phyloP scores from a whole-genome alignment of 768 basidiomycete genomes.

The Flagelloscypha sp. region DNA sequence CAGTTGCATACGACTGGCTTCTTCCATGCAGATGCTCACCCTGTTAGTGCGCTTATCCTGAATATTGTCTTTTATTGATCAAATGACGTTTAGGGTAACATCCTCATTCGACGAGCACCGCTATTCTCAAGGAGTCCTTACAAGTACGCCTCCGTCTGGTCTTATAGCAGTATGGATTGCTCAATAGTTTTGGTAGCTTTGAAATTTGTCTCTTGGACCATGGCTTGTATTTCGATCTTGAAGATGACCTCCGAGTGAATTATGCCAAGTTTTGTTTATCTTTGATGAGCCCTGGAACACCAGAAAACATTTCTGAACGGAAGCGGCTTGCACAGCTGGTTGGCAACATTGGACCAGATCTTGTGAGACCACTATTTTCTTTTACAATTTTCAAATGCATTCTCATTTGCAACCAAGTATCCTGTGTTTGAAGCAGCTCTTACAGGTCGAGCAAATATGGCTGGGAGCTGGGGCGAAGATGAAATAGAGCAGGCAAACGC shows the following conservation, averaged over 20 bases:
- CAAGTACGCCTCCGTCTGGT: too few species aligned
- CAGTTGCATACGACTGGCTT: too few species aligned
- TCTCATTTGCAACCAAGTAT: slow-evolving; percentile 43
- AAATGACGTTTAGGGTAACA: slow-evolving; percentile 50
- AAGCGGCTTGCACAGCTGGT: slow-evolving; percentile 84
- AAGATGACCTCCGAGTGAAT: slow-evolving; percentile 69
- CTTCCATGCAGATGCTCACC: slow-evolving; percentile 87
- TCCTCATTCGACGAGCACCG: slow-evolving; percentile 77
- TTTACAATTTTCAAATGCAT: slow-evolving; percentile 4
- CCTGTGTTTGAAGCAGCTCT: slow-evolving; percentile 93
- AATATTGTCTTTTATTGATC: slow-evolving; percentile 1
- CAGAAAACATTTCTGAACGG: slow-evolving; percentile 55
- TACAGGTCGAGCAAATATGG: slow-evolving; percentile 75
- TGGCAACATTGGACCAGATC: slow-evolving; percentile 81
- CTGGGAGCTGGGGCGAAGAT: slow-evolving; percentile 47
- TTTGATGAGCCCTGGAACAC: slow-evolving; percentile 67
- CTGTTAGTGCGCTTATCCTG: slow-evolving; percentile 36
- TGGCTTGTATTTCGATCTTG: slow-evolving; percentile 88
- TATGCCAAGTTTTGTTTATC: slow-evolving; percentile 89
- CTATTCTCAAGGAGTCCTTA: slow-evolving; percentile 63
- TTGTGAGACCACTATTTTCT: slow-evolving; percentile 39
- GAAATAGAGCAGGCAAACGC: slow-evolving; percentile 21
- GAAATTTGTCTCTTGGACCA: slow-evolving; percentile 95
- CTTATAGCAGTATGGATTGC: too few species aligned
- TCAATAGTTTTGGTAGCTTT: too few species aligned